Base-by-base conservation (phyloP, 2,329 filamentous ascomycete genomes). In the Penicillium sp. region DNA sequence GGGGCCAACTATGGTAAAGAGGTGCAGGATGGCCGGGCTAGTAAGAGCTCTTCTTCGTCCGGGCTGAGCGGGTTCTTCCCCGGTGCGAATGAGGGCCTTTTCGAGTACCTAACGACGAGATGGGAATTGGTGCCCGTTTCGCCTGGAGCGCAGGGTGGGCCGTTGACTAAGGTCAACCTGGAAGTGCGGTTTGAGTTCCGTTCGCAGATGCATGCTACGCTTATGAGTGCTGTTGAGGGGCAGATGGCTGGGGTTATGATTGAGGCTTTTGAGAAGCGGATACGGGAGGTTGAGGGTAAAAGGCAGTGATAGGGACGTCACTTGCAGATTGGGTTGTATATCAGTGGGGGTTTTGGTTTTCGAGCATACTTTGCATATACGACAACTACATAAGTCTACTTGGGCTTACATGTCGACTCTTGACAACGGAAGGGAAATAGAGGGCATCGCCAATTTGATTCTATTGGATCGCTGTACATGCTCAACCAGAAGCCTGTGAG, bases 161-260 rank as follows among this genome's bases (percentile, higher is more conserved):
- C 53, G 69, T 80, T 80, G 75, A 95, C 91, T 5, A 83, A 89
- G 65, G 90, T 97, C 15, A 80, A 83, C 63, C 75, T 99, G 63
- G 79, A 81, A 54, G 87, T 99, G 63, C 83, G 86, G 59, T 97
- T 92, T 71, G 84, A 87, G 72, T 97, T 99, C 71, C 81, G 85
- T 64, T 97, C 92, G 74, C 90, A 92, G n/a, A 72, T 96, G 54
- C 95, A 97, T 76, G 87, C 86, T 40, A 85, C 89, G 21, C 79
- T 97, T 68, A 94, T 92, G 70, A 82, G 86, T 37, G 87, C 89
- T 34, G 86, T 94, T 25, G 90, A 91, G 61, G 88, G 90, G 32
- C 91, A 90, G 75, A 86, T 97, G 60, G 93, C 91, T 1, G 86
- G 85, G 4, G 80, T 89, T 60, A 96, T 99, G 91, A 89, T 97